Conservation (phyloP, 108 stramenopile species). For the Nitzschia palea region DNA sequence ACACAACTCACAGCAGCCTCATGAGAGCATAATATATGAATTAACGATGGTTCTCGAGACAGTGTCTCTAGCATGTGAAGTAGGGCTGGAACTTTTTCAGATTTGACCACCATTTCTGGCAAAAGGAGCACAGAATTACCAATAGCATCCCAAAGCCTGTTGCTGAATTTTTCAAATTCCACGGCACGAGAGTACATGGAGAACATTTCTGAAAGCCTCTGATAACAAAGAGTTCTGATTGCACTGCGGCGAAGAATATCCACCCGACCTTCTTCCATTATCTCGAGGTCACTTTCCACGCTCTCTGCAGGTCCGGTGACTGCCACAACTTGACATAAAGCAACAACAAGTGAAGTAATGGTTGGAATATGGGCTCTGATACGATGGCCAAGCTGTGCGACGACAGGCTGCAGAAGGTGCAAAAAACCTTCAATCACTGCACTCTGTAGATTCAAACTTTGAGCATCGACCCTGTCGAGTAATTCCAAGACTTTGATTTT, state of each 20-base stretch:
- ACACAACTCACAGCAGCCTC: slow-evolving; percentile 51
- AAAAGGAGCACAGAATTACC: slow-evolving; percentile 55
- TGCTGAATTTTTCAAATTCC: slow-evolving; percentile 47
- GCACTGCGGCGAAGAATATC: slow-evolving; percentile 33
- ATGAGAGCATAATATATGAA: slow-evolving; percentile 44
- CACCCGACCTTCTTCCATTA: slow-evolving; percentile 12
- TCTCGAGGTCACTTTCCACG: slow-evolving; percentile 4
- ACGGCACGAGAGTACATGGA: slow-evolving; percentile 52
- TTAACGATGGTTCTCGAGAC: slow-evolving; percentile 45
- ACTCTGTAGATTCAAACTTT: slow-evolving; percentile 39
- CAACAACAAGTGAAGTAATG: slow-evolving; percentile 58
- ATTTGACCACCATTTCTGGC: slow-evolving; percentile 66
- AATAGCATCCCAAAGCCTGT: slow-evolving; percentile 57
- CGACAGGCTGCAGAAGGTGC: slow-evolving; percentile 71
- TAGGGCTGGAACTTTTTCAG: slow-evolving; percentile 69
- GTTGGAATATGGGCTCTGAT: slow-evolving; percentile 45
- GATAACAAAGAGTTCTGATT: slow-evolving; percentile 66
- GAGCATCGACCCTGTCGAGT: slow-evolving; percentile 20
- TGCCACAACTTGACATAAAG: slow-evolving; percentile 47
- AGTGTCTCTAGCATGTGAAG: slow-evolving; percentile 58
- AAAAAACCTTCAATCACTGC: slow-evolving; percentile 78
- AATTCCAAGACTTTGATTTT: slow-evolving; percentile 5
- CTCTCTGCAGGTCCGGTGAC: slow-evolving; percentile 7
- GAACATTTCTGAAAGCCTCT: slow-evolving; percentile 63
- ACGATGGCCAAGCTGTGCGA: slow-evolving; percentile 74